These are phyloP conservation scores for Yarrowia sp. DNA, from an alignment of 805 yeast species.

Conservation along the genomic window DNA sequence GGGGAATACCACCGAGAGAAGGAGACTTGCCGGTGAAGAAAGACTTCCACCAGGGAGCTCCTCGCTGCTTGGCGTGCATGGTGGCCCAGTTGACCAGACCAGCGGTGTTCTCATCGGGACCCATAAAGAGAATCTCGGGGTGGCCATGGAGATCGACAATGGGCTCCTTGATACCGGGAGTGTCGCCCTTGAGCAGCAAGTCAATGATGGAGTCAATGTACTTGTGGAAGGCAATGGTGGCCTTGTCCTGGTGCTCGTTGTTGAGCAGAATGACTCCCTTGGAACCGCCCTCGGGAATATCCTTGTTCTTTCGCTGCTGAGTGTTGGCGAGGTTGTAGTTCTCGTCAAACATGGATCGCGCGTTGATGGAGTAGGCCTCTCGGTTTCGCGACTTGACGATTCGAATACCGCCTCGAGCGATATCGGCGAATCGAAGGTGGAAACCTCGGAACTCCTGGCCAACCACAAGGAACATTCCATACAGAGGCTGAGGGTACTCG, in stretches of 20 bases:
- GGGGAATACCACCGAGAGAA: conserved; percentile 93
- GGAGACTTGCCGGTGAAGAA: conserved; percentile 96
- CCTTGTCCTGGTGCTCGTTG: conserved; percentile 69
- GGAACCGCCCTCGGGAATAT: conserved; percentile 98
- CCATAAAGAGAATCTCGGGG: conserved; percentile 91
- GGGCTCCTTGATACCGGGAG: conserved; percentile 75
- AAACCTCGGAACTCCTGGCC: conserved; percentile 97
- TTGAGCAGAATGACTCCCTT: conserved; percentile 89
- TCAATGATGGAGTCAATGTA: conserved; percentile 90
- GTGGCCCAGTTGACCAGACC: conserved; percentile 97
- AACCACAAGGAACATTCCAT: conserved; percentile 91
- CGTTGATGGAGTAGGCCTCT: conserved; percentile 82
- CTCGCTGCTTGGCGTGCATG: conserved; percentile 82
- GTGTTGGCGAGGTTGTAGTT: conserved; percentile 94
- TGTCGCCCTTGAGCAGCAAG: conserved; percentile 64
- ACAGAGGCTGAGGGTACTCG: conserved; percentile 92
- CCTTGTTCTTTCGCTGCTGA: conserved; percentile 95
- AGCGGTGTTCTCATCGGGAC: conserved; percentile 99
- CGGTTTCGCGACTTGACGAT: conserved; percentile 82
- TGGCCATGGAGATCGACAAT: conserved; percentile 81
- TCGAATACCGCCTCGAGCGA: conserved; percentile 97
- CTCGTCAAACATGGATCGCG: conserved; percentile 89
- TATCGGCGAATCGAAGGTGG: conserved; percentile 95
- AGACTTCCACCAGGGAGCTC: conserved; percentile 98
- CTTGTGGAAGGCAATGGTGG: conserved; percentile 83